Conservation (phyloP, 2,329 filamentous ascomycete species). For the Neonectria sp. region DNA sequence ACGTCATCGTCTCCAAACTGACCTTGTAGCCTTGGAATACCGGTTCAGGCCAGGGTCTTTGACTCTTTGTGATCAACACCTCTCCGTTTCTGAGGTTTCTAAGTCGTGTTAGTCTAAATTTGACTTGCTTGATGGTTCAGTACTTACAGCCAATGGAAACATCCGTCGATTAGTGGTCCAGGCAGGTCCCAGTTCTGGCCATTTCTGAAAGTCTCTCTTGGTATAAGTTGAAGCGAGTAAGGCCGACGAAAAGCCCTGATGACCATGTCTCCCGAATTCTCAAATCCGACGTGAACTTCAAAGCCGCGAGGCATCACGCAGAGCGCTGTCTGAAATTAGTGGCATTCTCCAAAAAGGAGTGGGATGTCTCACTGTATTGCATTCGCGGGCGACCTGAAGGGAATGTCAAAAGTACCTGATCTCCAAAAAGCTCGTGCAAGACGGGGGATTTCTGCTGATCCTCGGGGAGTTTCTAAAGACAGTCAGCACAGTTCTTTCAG, state of each 20-base stretch:
- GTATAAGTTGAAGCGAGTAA: slow-evolving; percentile 43
- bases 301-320: slow-evolving; percentile 49
- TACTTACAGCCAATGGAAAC: slow-evolving; percentile 69
- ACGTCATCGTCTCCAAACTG: slow-evolving; percentile 29
- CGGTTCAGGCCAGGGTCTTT: slow-evolving; percentile 37
- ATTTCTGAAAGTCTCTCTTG: slow-evolving; percentile 34
- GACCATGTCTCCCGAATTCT: slow-evolving; percentile 47
- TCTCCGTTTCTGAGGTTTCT: slow-evolving; percentile 40
- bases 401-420: slow-evolving; percentile 64
- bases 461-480: slow-evolving; percentile 62
- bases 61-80: slow-evolving; percentile 37
- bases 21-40: slow-evolving; percentile 31
- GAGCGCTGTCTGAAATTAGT: slow-evolving; percentile 17
- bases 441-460: slow-evolving; percentile 58
- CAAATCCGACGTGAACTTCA: slow-evolving; percentile 66
- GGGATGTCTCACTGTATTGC: slow-evolving; percentile 57
- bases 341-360: not conserved
- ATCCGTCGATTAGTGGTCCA: slow-evolving; percentile 61
- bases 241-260: slow-evolving; percentile 33
- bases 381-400: slow-evolving; percentile 69
- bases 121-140: not conserved
- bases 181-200: slow-evolving; percentile 62
- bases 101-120: too few relatives aligned
- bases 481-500: slow-evolving; percentile 11
- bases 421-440: slow-evolving; percentile 68